A percentile compares a stretch with the other conserved stretches of the same genome.
These are phyloP conservation scores for Phycomyces blakesleeanus DNA, from an alignment of 192 early-diverging fungal genomes.

Conservation along the genomic window DNA sequence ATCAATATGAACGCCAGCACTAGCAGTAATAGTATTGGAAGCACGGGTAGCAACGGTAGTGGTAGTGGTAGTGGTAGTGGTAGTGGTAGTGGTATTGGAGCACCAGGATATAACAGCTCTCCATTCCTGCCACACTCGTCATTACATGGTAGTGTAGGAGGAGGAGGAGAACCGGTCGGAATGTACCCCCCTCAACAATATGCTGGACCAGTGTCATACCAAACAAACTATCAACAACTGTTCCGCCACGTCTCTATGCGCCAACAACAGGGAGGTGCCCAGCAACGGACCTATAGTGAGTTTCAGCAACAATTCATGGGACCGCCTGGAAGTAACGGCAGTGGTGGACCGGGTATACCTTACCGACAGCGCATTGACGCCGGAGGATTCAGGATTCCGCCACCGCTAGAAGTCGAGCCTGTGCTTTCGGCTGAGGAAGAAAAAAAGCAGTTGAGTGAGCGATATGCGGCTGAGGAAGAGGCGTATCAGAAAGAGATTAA, in stretches of 20 bases:
- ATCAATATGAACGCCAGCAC: too few species aligned
- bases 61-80: too few species aligned
- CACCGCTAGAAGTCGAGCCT: neutral
- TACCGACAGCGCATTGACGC: conserved; percentile 16
- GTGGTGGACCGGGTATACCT: neutral
- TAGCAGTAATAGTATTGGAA: too few species aligned
- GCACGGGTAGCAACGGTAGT: too few species aligned
- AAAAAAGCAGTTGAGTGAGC: conserved; percentile 24
- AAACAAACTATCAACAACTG: conserved; percentile 31
- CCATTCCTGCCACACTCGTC: too few species aligned
- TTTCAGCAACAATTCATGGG: conserved; percentile 34
- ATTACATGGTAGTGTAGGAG: too few species aligned
- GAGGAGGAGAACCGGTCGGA: too few species aligned
- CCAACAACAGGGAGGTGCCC: conserved; percentile 6
- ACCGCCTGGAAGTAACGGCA: too few species aligned
- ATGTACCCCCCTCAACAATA: too few species aligned
- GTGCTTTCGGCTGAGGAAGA: conserved; percentile 24
- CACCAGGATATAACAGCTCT: neutral
- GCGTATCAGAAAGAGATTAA: neutral
- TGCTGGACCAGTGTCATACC: neutral
- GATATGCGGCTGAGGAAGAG: conserved; percentile 19
- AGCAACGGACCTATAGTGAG: conserved; percentile 29
- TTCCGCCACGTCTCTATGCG: conserved; percentile 27
- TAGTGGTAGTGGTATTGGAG: too few species aligned
- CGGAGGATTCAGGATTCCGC: conserved; percentile 29